Evolutionary conservation across 495 filamentous ascomycete species (phyloP), one percentile per base, ranked within the genome.

Genomic region (Hypoxylon cercidicola): DNA sequence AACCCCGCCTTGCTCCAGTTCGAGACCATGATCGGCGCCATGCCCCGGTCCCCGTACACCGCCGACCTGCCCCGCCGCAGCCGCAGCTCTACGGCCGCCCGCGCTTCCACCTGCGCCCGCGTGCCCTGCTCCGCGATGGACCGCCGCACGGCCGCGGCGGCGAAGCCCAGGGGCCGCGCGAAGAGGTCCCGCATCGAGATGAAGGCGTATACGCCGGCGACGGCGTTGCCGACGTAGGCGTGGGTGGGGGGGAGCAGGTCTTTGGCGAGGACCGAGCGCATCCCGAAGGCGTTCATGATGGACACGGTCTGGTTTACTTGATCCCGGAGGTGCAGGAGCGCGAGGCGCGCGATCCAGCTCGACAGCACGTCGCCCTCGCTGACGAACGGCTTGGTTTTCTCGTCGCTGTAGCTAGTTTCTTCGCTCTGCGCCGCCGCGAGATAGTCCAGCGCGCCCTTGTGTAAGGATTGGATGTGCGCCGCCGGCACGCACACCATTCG

Each of bases 1-100:
- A 84, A 74, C 16, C 68, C 63, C 3, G 73, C 78, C 55, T 79
- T 81, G 30, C 69, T 68, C 81, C 81, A 83, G 68, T 83, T 84
- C 4, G 75, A 78, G 37, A 80, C 74, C 21, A 72, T 71, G 10
- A 81, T 43, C 10, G 79, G 67, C 8, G 70, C 54, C 68, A 73
- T 75, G 30, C 64, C 64, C 8, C 67, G 46, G 47, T 80, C 74
- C 7, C 78, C 80, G 56, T 76, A 76, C 7, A 80, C 41, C 2
- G 72, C 53, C 15, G 62, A 28, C 21, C 64, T 55, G 9, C 73
- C 64, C 15, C 19, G 49, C 37, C 23, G 45, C 53, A 3, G 45
- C 51, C 1, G 41, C 62, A 32, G 16, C 41, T 55, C 51, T 47
- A 68, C 13, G 67, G 60, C 15, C 56, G 68, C 16, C 63, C 63